Base-by-base conservation (phyloP, 768 basidiomycete genomes). In the Plicaturopsis crispa region DNA sequence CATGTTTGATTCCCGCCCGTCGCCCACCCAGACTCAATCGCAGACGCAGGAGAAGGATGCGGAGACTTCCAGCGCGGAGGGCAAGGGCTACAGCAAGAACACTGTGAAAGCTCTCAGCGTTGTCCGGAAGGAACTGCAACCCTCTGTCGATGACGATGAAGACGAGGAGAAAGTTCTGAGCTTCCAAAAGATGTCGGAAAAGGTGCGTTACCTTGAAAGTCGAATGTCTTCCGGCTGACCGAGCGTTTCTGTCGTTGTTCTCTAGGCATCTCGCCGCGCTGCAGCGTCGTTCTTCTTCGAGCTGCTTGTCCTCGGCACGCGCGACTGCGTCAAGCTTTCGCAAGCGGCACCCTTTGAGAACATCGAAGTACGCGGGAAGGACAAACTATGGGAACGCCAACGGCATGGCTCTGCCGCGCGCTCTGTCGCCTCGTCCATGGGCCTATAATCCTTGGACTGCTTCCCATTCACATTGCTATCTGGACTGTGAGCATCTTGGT, bases 251-350 rank as follows among this genome's bases (percentile, higher is more conserved):
- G 1, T 28, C 8, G 8, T 28, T 28, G 26, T 28, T 28, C 26
- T 22, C 11, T 48, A 93, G 88, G 84, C 91, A 10, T 85, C 89
- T 7, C 82, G 88, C 33, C 79, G 90, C 30, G 96, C 92, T 10
- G 91, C 94, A 1, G 79, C 94, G 1, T 81, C 90, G 2, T 97
- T 99, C 69, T 99, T 99, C 72, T 99, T 99, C 55, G 96, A 99
- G 59, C 62, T 97, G 23, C 80, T 99, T 20, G 90, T 98, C 2
- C 76, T 99, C 1, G 83, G 90, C 7, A 97, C 94, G 4, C 81
- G 88, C 23, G 93, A 97, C 57, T 91, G 86, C 54, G 67, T 99
- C 48, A 78, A 84, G 49, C 60, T 99, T 31, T 62, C 76, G 5
- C 96, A 99, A 56, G 50, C 55, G 4, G 66, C 65, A 6, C 66